These are phyloP conservation scores for Geranium incanum DNA, from an alignment of 441 rosid genomes.

Conservation along the genomic window DNA sequence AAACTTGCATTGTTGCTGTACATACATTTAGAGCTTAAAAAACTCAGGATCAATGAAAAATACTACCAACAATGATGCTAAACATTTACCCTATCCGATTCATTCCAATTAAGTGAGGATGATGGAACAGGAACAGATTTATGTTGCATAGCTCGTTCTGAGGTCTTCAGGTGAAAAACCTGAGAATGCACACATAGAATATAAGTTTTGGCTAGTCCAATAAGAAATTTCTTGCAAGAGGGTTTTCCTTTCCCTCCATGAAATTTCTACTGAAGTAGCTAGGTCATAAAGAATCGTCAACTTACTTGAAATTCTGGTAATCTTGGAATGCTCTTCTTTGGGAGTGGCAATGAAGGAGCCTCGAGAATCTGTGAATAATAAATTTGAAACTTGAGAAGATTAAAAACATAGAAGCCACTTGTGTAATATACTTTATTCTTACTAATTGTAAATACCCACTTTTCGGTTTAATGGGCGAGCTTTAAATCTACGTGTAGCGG, in stretches of 20 bases:
- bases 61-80: background rate
- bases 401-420: constrained; percentile 8
- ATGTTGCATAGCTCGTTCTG: constrained; percentile 77
- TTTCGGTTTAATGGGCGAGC: constrained; percentile 87
- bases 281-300: constrained; percentile 12
- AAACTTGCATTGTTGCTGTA: background rate
- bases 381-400: constrained; percentile 14
- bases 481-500: constrained; percentile 52
- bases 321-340: constrained; percentile 62
- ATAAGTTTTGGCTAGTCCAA: constrained; percentile 16
- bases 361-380: constrained; percentile 58
- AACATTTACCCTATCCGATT: constrained; percentile 44
- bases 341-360: constrained; percentile 66
- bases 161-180: constrained; percentile 84
- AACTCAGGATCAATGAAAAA: constrained; percentile 4
- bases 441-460: constrained; percentile 35
- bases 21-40: background rate
- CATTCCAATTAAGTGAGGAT: constrained; percentile 32
- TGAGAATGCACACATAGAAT: constrained; percentile 22
- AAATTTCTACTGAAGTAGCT: background rate
- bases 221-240: background rate
- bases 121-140: constrained; percentile 40
- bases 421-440: constrained; percentile 7
- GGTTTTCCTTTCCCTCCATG: background rate
- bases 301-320: constrained; percentile 75